Conservation (phyloP, 177 flowering plant species). For the Tripterygium wilfordii region DNA sequence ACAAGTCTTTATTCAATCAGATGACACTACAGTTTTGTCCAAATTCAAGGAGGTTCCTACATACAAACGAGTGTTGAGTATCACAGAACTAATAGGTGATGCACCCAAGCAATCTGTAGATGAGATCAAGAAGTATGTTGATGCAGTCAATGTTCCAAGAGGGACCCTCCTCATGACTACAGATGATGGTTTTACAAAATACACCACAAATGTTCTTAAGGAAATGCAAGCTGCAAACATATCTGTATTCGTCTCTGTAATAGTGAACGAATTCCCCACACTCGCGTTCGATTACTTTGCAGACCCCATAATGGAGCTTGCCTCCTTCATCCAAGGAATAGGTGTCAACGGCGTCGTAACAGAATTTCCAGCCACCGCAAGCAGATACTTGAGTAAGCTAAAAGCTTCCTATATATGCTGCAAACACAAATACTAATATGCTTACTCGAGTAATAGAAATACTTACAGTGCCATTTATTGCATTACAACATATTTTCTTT, state of each 20-base stretch:
- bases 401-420: no score
- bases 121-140: conserved; percentile 69
- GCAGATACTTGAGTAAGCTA: conserved; percentile 61
- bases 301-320: conserved; percentile 66
- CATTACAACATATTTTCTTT: no score
- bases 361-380: conserved; percentile 78
- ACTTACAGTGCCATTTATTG: no score
- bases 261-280: conserved; percentile 54
- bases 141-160: conserved; percentile 50
- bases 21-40: conserved; percentile 67
- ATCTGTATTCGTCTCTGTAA: conserved; percentile 45
- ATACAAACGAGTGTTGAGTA: conserved; percentile 42
- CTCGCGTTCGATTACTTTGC: conserved; percentile 58
- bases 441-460: no score
- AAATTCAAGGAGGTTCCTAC: conserved; percentile 37
- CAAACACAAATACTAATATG: no score
- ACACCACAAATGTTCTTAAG: conserved; percentile 34
- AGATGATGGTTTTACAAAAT: conserved; percentile 21
- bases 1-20: conserved; percentile 68
- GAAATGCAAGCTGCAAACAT: conserved; percentile 63
- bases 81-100: conserved; percentile 33
- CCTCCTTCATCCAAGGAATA: conserved; percentile 24
- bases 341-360: conserved; percentile 69
- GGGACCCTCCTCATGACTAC: conserved; percentile 18
- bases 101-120: conserved; percentile 39